phyloP scores from a whole-genome alignment of 2,329 filamentous ascomycete genomes.

The Paecilomyces variotii region DNA sequence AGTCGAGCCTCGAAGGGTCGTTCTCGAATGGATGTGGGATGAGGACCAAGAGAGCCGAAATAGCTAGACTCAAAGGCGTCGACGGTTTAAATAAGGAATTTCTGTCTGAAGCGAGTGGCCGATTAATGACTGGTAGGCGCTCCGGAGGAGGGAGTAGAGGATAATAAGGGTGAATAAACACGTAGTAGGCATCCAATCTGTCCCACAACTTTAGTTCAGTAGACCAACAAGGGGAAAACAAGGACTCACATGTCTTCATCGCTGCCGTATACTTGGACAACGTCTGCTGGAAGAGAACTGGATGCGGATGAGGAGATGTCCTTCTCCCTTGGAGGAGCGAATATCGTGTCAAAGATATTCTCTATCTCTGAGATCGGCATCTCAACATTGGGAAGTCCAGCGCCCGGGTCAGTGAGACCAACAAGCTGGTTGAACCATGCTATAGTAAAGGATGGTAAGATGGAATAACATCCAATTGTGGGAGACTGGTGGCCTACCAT shows the following conservation, averaged over 20 bases:
- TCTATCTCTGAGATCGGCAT: conserved; percentile 42
- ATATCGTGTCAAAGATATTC: conserved; percentile 39
- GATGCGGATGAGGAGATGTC: not conserved
- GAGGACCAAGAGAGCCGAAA: conserved; percentile 19
- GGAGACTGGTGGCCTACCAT: not conserved
- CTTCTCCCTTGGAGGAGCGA: conserved; percentile 3
- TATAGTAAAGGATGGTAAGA: not conserved
- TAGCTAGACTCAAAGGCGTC: conserved; percentile 19
- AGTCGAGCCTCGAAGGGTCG: conserved; percentile 11
- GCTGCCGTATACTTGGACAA: conserved; percentile 37
- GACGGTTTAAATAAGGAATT: conserved; percentile 10
- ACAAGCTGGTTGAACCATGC: conserved; percentile 12
- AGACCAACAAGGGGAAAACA: not conserved
- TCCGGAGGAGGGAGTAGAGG: conserved; percentile 20
- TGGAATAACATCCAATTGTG: conserved; percentile 43
- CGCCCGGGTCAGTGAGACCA: conserved; percentile 37
- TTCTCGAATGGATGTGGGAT: conserved; percentile 17
- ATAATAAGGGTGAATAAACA: conserved; percentile 23
- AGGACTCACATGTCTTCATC: conserved; percentile 34
- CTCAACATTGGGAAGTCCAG: conserved; percentile 40
- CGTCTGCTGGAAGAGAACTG: not conserved
- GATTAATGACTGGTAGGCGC: conserved; percentile 8
- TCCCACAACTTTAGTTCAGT: not conserved
- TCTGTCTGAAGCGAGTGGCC: conserved; percentile 4
- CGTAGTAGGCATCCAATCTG: conserved; percentile 23